Base-by-base conservation (phyloP, 768 basidiomycete species). In the Austroboletus eburneus region DNA sequence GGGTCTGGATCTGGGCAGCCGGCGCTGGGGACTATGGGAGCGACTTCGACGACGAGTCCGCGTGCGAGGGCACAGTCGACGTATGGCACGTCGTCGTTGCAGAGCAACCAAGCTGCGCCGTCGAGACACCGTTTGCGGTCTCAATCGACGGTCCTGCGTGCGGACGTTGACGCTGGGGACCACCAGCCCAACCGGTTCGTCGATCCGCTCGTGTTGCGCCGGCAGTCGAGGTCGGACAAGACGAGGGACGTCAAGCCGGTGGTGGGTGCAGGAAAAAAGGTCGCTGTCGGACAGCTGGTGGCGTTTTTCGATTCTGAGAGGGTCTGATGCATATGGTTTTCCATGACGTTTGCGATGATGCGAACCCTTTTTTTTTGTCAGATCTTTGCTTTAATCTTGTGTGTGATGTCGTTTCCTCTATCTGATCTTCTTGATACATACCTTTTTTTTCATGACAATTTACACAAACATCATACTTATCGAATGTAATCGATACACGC, bases 231-330 rank as follows among this genome's bases (percentile, higher is more conserved):
- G 57, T 59, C 72, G 43, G 73, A 72, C 56, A 65, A 43, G 52
- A 27, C 14, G 24, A 73, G 72, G 50, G 68, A 72, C 32, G 76
- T 70, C 9, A 72, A 68, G 55, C 67, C 66, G 54, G 61, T 60
- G 37, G 54, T 49, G 56, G 70, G 48, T 39, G 42, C 57, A 4
- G 73, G 69, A 35, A 79, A 72, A 43, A 90, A 89, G 69, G 77
- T 87, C 13, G 80, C 85, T 1, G 76, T 91, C 34, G 85, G 81
- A 9, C 78, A 91, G 57, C 66, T 92, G 35, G 86, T 90, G 13
- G 87, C 87, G n/a, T 91, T 86, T 66, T 92, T 92, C 57, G 86
- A 91, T 27, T 62, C 64, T 20, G 66, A 68, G 40, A 61, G 43
- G 51, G 16, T 30, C 39, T 41, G 44, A 48, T 17, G 17, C 21